phyloP scores from a whole-genome alignment of 2,329 filamentous ascomycete genomes.

The Ascocoryne sarcoides region DNA sequence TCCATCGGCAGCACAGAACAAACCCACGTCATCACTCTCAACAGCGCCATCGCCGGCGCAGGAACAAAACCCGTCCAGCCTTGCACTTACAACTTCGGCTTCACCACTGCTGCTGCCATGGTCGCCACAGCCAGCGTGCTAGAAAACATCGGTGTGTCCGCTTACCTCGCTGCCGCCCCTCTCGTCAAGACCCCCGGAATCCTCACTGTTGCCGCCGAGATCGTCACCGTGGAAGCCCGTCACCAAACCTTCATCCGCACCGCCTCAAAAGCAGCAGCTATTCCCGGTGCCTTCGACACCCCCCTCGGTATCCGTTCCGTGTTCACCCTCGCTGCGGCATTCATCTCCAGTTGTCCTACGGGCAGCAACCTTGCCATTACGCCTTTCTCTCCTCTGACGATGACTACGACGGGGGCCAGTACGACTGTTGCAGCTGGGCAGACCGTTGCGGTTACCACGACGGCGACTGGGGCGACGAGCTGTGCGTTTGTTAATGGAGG shows the following conservation, averaged over 20 bases:
- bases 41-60: conserved; percentile 49
- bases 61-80: conserved; percentile 58
- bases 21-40: conserved; percentile 51
- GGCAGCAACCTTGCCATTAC: conserved; percentile 55
- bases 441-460: conserved; percentile 40
- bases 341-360: conserved; percentile 62
- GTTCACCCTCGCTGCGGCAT: conserved; percentile 64
- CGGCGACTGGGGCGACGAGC: conserved; percentile 44
- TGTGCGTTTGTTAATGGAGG: conserved; percentile 61
- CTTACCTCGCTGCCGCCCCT: conserved; percentile 62
- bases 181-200: conserved; percentile 51
- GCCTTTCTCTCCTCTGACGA: conserved; percentile 50
- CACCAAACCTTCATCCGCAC: conserved; percentile 66
- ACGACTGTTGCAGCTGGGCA: conserved; percentile 33
- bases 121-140: conserved; percentile 60
- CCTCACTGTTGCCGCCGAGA: conserved; percentile 58
- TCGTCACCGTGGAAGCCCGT: conserved; percentile 64
- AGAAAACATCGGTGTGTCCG: conserved; percentile 66
- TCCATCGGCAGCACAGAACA: conserved; percentile 54
- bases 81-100: conserved; percentile 65
- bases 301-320: conserved; percentile 59
- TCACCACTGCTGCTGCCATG: conserved; percentile 58
- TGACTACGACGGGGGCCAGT: conserved; percentile 37
- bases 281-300: conserved; percentile 62
- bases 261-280: conserved; percentile 46